Evolutionary conservation across 805 yeast species (phyloP).

Genomic region (Zygosaccharomyces siamensis): DNA sequence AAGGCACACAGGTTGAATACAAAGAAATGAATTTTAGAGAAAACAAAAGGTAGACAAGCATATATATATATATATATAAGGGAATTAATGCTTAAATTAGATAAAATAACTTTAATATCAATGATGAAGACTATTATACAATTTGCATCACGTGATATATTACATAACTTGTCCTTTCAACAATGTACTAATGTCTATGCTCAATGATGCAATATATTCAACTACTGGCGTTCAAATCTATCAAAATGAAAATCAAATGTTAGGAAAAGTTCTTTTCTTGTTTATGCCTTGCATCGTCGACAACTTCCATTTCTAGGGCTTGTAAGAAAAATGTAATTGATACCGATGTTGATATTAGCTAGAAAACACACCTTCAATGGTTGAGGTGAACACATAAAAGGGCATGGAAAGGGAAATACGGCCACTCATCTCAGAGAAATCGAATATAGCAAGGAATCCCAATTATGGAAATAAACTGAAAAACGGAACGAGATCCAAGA

Average conservation of each 20-base stretch:
- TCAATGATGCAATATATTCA: too few relatives aligned
- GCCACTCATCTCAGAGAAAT: background rate
- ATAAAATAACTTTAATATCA: too few relatives aligned
- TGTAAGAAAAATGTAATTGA: background rate
- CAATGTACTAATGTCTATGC: too few relatives aligned
- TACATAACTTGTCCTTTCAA: too few relatives aligned
- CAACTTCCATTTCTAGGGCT: constrained; percentile 2
- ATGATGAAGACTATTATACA: too few relatives aligned
- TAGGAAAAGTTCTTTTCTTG: background rate
- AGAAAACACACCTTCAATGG: background rate
- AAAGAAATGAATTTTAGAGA: background rate
- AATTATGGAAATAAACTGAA: background rate
- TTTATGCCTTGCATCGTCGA: background rate
- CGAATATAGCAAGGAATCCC: background rate
- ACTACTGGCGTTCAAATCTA: background rate
- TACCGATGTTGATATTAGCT: background rate
- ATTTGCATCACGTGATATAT: too few relatives aligned
- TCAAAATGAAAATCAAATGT: background rate
- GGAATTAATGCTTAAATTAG: too few relatives aligned
- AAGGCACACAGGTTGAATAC: background rate
- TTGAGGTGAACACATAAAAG: background rate
- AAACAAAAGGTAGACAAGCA: background rate
- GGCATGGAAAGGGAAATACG: background rate
- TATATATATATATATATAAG: too few relatives aligned
- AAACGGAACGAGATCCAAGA: constrained; percentile 12